Percentiles rank a stretch among this genome's conserved stretches.
phyloP scores from a whole-genome alignment of 2,329 filamentous ascomycete species.

The Lachnellula suecica region DNA sequence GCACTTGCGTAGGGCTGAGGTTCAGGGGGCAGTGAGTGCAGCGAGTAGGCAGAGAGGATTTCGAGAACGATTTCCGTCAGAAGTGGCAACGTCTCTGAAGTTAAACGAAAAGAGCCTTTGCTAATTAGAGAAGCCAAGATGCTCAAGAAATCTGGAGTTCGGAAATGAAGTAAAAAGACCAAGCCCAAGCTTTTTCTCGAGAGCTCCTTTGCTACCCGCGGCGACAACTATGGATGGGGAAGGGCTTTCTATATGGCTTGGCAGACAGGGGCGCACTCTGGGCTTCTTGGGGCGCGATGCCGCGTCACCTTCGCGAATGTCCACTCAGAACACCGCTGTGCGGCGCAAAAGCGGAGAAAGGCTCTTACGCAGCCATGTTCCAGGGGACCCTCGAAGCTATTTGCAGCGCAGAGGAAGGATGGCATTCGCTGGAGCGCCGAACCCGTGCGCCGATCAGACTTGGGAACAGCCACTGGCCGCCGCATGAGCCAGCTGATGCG shows the following conservation, averaged over 20 bases:
- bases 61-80: neutral
- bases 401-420: neutral
- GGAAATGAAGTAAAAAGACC: neutral
- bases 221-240: neutral
- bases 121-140: neutral
- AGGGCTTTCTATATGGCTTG: slow-evolving; percentile 6
- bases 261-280: neutral
- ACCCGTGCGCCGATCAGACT: neutral
- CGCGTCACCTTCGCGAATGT: neutral
- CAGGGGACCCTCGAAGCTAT: neutral
- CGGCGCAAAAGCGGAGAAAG: neutral
- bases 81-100: neutral
- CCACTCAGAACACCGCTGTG: neutral
- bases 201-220: neutral
- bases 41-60: neutral
- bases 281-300: neutral
- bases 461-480: neutral
- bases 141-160: neutral
- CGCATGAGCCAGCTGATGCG: slow-evolving; percentile 3
- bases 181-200: neutral
- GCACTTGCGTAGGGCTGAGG: neutral
- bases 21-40: neutral
- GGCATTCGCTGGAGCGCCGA: neutral
- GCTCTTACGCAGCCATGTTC: neutral
- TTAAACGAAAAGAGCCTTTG: neutral